Base-by-base conservation (phyloP, 202 grass and related monocot genomes). In the Zizania palustris region DNA sequence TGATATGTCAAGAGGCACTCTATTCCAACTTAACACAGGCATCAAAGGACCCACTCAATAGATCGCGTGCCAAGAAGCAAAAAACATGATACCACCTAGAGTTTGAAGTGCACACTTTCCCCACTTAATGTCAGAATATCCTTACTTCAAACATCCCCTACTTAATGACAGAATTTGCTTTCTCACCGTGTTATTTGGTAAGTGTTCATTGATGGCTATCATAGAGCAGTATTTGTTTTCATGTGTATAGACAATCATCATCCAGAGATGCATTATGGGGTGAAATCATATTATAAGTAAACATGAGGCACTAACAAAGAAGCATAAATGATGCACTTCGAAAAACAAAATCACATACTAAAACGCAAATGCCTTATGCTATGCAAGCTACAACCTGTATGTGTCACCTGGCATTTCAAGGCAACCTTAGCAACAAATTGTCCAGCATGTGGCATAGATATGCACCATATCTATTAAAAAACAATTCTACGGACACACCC, bases 11-110 rank as follows among this genome's bases (percentile, higher is more conserved):
- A 73, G 53, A 77, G 11, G n/a, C 9, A 49, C 65, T 59, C 49
- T 9, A 45, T 65, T 41, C 50, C 60, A 58, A 38, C 42, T 48
- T 37, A 66, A 85, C 45, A 18, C 1, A 5, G 6, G 6, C 37
- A 70, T 69, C 28, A 19, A 56, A 75, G 69, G 45, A 34, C 21
- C 8, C 5, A 9, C 59, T 82, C 58, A 77, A 65, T 12, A 71
- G 12, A 65, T 50, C 14, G 6, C 5, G 46, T 50, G 5, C 18
- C 61, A 36, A 60, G 36, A 7, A 53, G 35, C 4, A 66, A 65
- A 7, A 55, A 78, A 65, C 6, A 41, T 72, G 36, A 35, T 57
- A 64, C 40, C 15, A 60, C 43, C 42, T 73, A 66, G 3, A 37
- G 11, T 67, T 60, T 77, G 73, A 20, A 50, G 11, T 44, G 65